Percentiles rank a stretch among this genome's conserved stretches.
Conservation (phyloP, 441 rosid genomes). For the Eutrema salsugineum region DNA sequence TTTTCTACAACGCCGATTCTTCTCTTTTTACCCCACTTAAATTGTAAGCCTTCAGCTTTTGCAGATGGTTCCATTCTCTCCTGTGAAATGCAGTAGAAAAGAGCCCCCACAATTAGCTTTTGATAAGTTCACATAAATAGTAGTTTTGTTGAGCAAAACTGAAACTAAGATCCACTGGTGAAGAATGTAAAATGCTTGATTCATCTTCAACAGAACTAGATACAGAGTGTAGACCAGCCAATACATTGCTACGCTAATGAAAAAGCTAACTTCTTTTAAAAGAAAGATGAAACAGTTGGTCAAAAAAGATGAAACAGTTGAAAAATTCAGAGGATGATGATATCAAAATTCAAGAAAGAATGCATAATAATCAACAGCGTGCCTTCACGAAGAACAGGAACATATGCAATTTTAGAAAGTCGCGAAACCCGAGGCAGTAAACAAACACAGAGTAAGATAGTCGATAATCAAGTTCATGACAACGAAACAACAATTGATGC, state of each 20-base stretch:
- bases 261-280: background rate
- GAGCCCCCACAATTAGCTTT: background rate
- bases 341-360: background rate
- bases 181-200: background rate
- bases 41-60: constrained; percentile 36
- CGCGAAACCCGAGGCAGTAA: background rate
- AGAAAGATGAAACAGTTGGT: too few relatives aligned
- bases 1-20: constrained; percentile 53
- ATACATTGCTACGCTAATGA: background rate
- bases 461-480: background rate
- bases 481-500: background rate
- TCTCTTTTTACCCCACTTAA: constrained; percentile 67
- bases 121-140: background rate
- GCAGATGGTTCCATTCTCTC: constrained; percentile 42
- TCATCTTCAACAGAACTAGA: background rate
- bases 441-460: background rate
- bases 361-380: too few relatives aligned
- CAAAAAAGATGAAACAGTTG: background rate
- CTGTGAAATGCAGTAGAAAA: background rate
- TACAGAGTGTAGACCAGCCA: background rate
- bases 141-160: background rate
- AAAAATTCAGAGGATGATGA: background rate
- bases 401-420: background rate
- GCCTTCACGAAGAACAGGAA: background rate
- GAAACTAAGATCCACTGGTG: background rate